These are phyloP conservation scores for Petunia secreta DNA, from an alignment of 257 asterid genomes.

Conservation along the genomic window DNA sequence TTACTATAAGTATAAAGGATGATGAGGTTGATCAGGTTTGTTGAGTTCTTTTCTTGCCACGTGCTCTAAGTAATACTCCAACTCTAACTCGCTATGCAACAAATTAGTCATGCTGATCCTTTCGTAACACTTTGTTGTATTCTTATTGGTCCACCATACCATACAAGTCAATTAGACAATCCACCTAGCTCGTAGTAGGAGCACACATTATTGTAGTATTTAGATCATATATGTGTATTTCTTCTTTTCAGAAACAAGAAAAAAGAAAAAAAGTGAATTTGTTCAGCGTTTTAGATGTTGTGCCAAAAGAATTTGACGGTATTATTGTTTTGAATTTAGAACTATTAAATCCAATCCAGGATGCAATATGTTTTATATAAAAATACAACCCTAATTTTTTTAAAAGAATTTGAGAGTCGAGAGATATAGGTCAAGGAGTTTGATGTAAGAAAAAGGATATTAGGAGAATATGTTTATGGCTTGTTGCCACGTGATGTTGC, in stretches of 20 bases:
- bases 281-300: too few species aligned
- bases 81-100: too few species aligned
- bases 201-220: too few species aligned
- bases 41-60: constrained; percentile 21
- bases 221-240: too few species aligned
- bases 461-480: neutral
- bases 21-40: constrained; percentile 31
- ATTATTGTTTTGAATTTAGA: neutral
- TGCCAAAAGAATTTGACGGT: neutral
- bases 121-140: neutral
- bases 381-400: too few species aligned
- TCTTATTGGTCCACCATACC: neutral
- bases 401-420: neutral
- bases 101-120: neutral
- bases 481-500: neutral
- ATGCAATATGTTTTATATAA: too few species aligned
- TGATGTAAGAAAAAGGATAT: too few species aligned
- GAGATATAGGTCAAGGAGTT: neutral
- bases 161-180: neutral
- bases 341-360: neutral
- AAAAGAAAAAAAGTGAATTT: too few species aligned
- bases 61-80: neutral
- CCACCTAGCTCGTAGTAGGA: too few species aligned
- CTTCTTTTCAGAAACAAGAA: too few species aligned
- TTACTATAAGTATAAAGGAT: neutral